phyloP scores from a whole-genome alignment of 2,329 filamentous ascomycete genomes.

The Ascochyta lentis region DNA sequence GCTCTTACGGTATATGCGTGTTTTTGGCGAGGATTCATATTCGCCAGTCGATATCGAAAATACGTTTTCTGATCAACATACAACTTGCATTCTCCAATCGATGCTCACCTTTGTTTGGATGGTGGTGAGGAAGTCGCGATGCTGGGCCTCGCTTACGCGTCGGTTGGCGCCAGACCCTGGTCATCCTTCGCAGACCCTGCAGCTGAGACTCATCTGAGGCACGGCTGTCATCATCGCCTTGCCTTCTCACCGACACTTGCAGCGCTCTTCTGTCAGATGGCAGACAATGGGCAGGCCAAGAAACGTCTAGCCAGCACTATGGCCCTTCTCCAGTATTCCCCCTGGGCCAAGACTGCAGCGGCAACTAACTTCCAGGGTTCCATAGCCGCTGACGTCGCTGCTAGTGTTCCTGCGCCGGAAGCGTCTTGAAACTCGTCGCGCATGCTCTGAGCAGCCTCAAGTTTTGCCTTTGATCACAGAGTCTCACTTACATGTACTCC shows the following conservation, averaged over 20 bases:
- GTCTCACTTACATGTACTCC: conserved; percentile 7
- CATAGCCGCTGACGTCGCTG: conserved; percentile 38
- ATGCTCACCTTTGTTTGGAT: not conserved
- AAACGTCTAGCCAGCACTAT: conserved; percentile 5
- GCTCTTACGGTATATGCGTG: not conserved
- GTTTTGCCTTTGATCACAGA: conserved; percentile 20
- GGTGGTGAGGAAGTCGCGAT: conserved; percentile 4
- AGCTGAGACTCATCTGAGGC: conserved; percentile 11
- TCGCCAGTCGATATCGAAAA: no score
- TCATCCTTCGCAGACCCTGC: conserved; percentile 4
- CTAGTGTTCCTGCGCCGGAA: conserved; percentile 24
- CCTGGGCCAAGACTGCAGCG: conserved; percentile 12
- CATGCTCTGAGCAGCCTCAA: conserved; percentile 13
- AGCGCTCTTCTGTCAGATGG: not conserved
- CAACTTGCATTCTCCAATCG: not conserved
- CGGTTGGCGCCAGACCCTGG: conserved; percentile 3
- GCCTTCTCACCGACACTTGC: conserved; percentile 6
- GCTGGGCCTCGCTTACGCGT: conserved; percentile 1
- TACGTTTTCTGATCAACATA: not conserved
- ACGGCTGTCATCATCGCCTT: not conserved
- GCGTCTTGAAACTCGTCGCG: conserved; percentile 26
- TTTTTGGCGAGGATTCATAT: not conserved
- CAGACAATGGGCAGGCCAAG: not conserved
- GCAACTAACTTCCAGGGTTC: conserved; percentile 21
- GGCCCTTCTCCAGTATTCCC: not conserved